Evolutionary conservation across 176 grass and related monocot species (phyloP).

Genomic region (Oryza australiensis): DNA sequence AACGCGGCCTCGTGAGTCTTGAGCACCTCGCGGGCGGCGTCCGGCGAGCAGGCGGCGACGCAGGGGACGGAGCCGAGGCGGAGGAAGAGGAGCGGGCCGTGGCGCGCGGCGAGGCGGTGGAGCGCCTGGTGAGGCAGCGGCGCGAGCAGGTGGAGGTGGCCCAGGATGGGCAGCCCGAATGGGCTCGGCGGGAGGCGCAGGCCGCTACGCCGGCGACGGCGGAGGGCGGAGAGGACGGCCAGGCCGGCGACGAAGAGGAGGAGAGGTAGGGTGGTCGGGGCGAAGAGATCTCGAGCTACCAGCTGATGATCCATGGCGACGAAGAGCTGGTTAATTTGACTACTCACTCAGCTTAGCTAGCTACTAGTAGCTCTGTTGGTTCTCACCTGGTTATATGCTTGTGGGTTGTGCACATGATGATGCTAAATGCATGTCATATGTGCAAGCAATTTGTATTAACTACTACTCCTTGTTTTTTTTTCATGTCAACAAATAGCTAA

Average conservation of each 20-base stretch:
- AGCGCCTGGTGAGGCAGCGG: conserved; percentile 72
- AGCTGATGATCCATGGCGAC: neutral
- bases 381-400: neutral
- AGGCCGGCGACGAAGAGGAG: conserved; percentile 38
- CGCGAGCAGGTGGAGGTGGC: conserved; percentile 77
- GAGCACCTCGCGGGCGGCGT: conserved; percentile 52
- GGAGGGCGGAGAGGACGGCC: conserved; percentile 26
- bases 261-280: neutral
- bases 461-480: neutral
- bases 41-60: conserved; percentile 62
- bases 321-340: neutral
- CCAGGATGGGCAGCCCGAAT: conserved; percentile 63
- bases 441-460: neutral
- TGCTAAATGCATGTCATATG: neutral
- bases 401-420: no score
- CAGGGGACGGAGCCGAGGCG: conserved; percentile 62
- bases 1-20: conserved; percentile 57
- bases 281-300: conserved; percentile 4
- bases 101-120: conserved; percentile 47
- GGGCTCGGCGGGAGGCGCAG: conserved; percentile 57
- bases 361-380: neutral
- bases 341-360: neutral
- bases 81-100: conserved; percentile 60
- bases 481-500: no score
- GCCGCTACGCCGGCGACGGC: neutral